Evolutionary conservation across 495 filamentous ascomycete genomes (phyloP).

Genomic region (Xylaria acuta): DNA sequence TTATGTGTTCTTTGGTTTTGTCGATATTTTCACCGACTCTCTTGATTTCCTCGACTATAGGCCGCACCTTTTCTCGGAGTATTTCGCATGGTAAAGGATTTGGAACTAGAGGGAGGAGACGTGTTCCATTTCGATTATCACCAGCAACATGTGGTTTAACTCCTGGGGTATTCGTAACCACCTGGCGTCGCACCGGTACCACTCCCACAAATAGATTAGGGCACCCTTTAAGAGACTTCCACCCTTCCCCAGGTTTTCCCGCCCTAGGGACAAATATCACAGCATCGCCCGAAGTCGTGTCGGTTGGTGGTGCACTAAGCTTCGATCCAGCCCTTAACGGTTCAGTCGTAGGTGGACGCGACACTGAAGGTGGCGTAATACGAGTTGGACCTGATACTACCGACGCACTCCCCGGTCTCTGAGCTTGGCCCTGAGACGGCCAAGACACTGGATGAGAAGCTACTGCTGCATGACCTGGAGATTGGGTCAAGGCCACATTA

Average conservation of each 20-base stretch:
- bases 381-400: neutral
- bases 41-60: slow-evolving; percentile 20
- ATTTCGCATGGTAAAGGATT: slow-evolving; percentile 22
- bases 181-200: slow-evolving; percentile 12
- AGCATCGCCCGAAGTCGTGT: neutral
- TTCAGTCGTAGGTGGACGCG: neutral
- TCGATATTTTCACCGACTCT: slow-evolving; percentile 3
- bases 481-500: neutral
- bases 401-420: slow-evolving; percentile 6
- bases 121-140: slow-evolving; percentile 19
- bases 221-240: slow-evolving; percentile 18
- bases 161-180: slow-evolving; percentile 10
- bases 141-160: slow-evolving; percentile 29
- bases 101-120: slow-evolving; percentile 9
- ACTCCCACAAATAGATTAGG: slow-evolving; percentile 20
- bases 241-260: slow-evolving; percentile 3
- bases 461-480: neutral
- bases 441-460: slow-evolving; percentile 9
- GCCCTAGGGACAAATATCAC: neutral
- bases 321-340: neutral
- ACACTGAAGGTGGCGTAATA: neutral
- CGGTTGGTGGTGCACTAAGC: neutral
- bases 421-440: slow-evolving; percentile 14
- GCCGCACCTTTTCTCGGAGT: slow-evolving; percentile 24
- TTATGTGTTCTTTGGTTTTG: slow-evolving; percentile 7